Evolutionary conservation across 164 flowering plant species (phyloP), one percentile per base, ranked within the genome.

Genomic region (Echeveria elegans): DNA sequence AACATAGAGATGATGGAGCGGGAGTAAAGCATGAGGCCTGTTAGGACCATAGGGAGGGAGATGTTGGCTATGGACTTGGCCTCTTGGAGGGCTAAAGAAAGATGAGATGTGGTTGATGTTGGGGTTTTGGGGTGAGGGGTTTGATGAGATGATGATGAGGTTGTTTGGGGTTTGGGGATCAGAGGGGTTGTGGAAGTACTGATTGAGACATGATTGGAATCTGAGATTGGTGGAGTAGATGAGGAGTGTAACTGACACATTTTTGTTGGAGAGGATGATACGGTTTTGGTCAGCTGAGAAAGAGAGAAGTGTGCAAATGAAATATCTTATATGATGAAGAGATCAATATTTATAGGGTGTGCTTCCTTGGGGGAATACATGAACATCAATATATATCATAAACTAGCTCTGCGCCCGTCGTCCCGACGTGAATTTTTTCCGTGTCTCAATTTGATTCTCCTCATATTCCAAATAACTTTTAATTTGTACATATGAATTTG

Each of bases 1-100:
- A 89, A 76, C 88, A 87, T 85, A 78, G 96, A 89, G 65, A 87
- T 77, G 82, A 89, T 75, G 9, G 96, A 87, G 60, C 96, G 88
- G 1, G 85, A 83, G 75, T 84, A 89, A 48, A 89, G 79, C 11
- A 89, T 29, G 2, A 89, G 79, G 15, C 89, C 88, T 0, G 90
- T 85, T 10, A 89, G 60, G 7, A 85, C 71, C 88, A 87, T 84
- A 10, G 96, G 96, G 47, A 87, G 56, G 18, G 89, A 80, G 41
- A 89, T 82, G 28, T 71, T 72, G 24, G 83, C 74, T 41, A 87
- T 82, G 75, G 76, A 70, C 34, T 58, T 76, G 32, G 79, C 78
- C 71, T 88, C 96, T 16, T 43, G 40, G 15, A 82, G 12, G 11
- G 75, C 76, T 3, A 78, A 53, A 15, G 76, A 75, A 30, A 80